Evolutionary conservation across 129 eudicot species (phyloP).

Genomic region (Chrysanthemum makinoi): DNA sequence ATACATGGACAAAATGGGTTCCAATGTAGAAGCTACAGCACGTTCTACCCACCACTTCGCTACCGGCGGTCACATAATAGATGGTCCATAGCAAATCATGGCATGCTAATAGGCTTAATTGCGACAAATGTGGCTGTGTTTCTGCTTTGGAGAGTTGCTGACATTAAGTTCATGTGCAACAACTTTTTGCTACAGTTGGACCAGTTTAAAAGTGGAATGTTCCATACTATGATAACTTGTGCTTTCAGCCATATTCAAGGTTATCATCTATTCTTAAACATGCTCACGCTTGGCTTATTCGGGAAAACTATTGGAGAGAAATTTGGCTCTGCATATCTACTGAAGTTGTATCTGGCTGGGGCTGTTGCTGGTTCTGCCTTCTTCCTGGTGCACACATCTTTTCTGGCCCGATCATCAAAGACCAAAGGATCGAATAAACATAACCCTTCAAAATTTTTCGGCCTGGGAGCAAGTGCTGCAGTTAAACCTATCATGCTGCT

Average conservation of each 20-base stretch:
- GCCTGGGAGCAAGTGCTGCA: conserved; percentile 84
- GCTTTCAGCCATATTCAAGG: conserved; percentile 68
- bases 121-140: no score
- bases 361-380: conserved; percentile 78
- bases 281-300: conserved; percentile 74
- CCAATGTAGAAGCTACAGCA: neutral
- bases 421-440: conserved; percentile 23
- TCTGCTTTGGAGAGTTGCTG: conserved; percentile 26
- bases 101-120: no score
- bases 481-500: conserved; percentile 81
- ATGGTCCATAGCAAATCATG: no score
- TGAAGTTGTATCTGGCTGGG: conserved; percentile 53
- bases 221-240: conserved; percentile 69
- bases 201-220: conserved; percentile 55
- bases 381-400: conserved; percentile 48
- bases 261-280: conserved; percentile 57
- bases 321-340: no score
- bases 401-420: conserved; percentile 36
- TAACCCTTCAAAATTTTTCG: conserved; percentile 45
- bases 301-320: conserved; percentile 41
- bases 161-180: conserved; percentile 49
- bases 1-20: neutral
- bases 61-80: no score
- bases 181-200: conserved; percentile 79
- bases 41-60: neutral